Percentiles rank a stretch among this genome's conserved stretches.
These are phyloP conservation scores for Eremothecium cymbalariae DNA, from an alignment of 1,139 yeast species.

Conservation along the genomic window DNA sequence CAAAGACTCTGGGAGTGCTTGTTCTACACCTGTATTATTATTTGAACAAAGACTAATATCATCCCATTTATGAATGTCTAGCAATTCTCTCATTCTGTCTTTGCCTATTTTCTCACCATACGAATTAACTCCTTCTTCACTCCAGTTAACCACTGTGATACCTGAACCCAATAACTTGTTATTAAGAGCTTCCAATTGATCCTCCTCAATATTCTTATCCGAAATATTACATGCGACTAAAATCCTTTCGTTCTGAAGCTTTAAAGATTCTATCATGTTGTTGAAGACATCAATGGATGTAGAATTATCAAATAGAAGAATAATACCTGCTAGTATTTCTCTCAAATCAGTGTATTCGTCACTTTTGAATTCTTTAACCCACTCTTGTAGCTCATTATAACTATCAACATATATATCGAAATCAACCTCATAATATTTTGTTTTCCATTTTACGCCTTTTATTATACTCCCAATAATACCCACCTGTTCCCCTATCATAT, in stretches of 20 bases:
- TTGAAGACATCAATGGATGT: not conserved
- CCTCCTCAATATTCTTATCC: not conserved
- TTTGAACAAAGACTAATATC: constrained; percentile 5
- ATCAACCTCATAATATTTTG: constrained; percentile 26
- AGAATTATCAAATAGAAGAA: constrained; percentile 13
- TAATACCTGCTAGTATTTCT: constrained; percentile 27
- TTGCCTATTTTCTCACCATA: constrained; percentile 26
- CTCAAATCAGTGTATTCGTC: constrained; percentile 25
- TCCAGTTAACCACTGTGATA: constrained; percentile 20
- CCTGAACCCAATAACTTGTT: constrained; percentile 3
- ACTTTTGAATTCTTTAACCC: constrained; percentile 23
- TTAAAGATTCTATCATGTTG: not conserved
- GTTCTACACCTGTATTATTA: not conserved
- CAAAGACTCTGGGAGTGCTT: not conserved
- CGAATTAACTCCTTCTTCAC: constrained; percentile 16
- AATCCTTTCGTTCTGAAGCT: constrained; percentile 1
- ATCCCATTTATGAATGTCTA: constrained; percentile 29
- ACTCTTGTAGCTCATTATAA: constrained; percentile 17
- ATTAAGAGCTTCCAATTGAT: constrained; percentile 3
- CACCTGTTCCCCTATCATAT: constrained; percentile 7
- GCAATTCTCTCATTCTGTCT: constrained; percentile 22
- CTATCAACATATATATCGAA: constrained; percentile 32
- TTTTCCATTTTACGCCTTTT: constrained; percentile 22
- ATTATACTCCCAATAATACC: constrained; percentile 13
- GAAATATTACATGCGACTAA: constrained; percentile 3